phyloP scores from a whole-genome alignment of 768 basidiomycete species.

The Lentinula raphanica region DNA sequence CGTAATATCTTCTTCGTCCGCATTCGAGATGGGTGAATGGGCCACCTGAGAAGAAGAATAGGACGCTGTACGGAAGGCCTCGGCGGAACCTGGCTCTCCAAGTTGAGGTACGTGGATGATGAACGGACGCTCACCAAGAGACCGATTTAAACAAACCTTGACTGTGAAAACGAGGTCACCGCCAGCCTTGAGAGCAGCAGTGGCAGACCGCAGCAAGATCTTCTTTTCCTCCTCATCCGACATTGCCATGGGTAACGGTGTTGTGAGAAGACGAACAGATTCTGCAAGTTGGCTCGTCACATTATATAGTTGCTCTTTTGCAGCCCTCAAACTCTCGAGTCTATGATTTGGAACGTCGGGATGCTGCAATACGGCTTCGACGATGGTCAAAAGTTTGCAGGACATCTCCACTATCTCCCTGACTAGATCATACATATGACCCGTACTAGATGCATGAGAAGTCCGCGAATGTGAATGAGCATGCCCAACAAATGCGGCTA shows the following conservation, averaged over 20 bases:
- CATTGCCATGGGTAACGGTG: slow-evolving; percentile 37
- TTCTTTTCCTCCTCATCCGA: slow-evolving; percentile 83
- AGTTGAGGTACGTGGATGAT: slow-evolving; percentile 56
- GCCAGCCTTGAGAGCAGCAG: slow-evolving; percentile 80
- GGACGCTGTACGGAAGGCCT: slow-evolving; percentile 20
- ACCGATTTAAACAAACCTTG: slow-evolving; percentile 70
- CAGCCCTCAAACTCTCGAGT: slow-evolving; percentile 56
- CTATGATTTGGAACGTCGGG: slow-evolving; percentile 63
- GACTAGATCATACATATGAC: slow-evolving; percentile 92
- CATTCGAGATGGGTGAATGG: slow-evolving; percentile 33
- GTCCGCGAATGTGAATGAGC: slow-evolving; percentile 88
- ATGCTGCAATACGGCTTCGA: slow-evolving; percentile 81
- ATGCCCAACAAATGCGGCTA: slow-evolving; percentile 96
- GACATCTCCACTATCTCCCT: slow-evolving; percentile 92
- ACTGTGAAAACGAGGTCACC: slow-evolving; percentile 86
- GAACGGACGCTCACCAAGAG: slow-evolving; percentile 57
- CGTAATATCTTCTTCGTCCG: slow-evolving; percentile 55
- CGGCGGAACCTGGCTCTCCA: slow-evolving; percentile 35
- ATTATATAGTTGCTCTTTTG: slow-evolving; percentile 79
- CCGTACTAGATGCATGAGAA: slow-evolving; percentile 90
- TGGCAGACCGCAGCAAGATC: slow-evolving; percentile 76
- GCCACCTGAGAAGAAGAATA: slow-evolving; percentile 36
- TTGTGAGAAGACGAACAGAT: slow-evolving; percentile 74
- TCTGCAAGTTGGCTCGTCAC: slow-evolving; percentile 85
- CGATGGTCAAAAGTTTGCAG: slow-evolving; percentile 83